Conservation (phyloP, 257 asterid species). For the Leonotis leonurus region DNA sequence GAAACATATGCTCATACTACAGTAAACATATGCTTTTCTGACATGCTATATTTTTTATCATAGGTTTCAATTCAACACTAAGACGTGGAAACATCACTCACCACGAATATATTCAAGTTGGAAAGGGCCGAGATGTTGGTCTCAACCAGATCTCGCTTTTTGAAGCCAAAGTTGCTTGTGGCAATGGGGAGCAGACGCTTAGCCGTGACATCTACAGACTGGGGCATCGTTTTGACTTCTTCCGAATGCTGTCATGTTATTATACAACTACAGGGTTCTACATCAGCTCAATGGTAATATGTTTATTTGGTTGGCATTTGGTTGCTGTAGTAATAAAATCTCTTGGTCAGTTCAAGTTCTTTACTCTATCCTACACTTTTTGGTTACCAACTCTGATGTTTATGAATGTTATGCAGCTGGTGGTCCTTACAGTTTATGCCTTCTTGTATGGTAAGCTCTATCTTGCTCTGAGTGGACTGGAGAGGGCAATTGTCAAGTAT, state of each 20-base stretch:
- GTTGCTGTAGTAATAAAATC: neutral
- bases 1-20: neutral
- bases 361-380: neutral
- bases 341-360: neutral
- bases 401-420: conserved; percentile 50
- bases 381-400: conserved; percentile 5
- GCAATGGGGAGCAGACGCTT: conserved; percentile 92
- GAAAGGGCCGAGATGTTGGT: conserved; percentile 96
- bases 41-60: conserved; percentile 11
- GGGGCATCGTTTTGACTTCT: conserved; percentile 96
- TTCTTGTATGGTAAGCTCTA: conserved; percentile 81
- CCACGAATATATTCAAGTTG: conserved; percentile 92
- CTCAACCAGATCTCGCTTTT: conserved; percentile 92
- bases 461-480: conserved; percentile 85
- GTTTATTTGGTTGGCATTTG: too few species aligned
- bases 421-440: conserved; percentile 81
- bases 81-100: conserved; percentile 90
- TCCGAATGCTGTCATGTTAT: conserved; percentile 87
- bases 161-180: conserved; percentile 97
- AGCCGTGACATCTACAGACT: conserved; percentile 92
- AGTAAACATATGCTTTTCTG: neutral
- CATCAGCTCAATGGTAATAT: conserved; percentile 82
- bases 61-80: conserved; percentile 86
- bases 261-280: conserved; percentile 87
- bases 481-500: conserved; percentile 54